These are phyloP conservation scores for Haematococcus sp. DNA, from an alignment of 139 green algal genomes.

Conservation along the genomic window DNA sequence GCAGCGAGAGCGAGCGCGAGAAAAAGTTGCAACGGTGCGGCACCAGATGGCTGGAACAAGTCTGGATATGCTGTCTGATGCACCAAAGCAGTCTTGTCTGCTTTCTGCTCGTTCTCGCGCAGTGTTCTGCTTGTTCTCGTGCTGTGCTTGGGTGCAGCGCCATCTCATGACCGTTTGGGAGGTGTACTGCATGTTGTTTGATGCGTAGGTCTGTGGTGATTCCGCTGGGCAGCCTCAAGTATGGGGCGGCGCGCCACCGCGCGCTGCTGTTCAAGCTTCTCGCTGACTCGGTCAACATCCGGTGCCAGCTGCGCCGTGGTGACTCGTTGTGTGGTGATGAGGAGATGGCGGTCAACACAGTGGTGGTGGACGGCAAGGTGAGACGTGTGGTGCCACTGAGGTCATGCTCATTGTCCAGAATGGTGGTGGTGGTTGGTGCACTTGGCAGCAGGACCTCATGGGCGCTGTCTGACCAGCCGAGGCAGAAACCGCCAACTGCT, in stretches of 20 bases:
- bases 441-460: no score
- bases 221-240: constrained; percentile 53
- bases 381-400: no score
- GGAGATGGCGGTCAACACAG: constrained; percentile 35
- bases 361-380: constrained; percentile 30
- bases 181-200: background rate
- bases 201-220: constrained; percentile 46
- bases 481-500: no score
- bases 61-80: background rate
- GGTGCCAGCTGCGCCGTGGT: constrained; percentile 59
- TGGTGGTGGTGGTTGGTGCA: no score
- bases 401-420: no score
- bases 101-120: background rate
- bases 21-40: constrained; percentile 30
- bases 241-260: constrained; percentile 65
- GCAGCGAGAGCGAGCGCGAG: constrained; percentile 8
- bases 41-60: background rate
- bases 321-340: constrained; percentile 16
- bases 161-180: background rate
- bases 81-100: background rate
- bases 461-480: no score
- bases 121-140: background rate
- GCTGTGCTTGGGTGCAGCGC: background rate
- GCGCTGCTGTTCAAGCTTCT: constrained; percentile 87
- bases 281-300: constrained; percentile 58